Evolutionary conservation across 2,329 filamentous ascomycete genomes (phyloP).

Genomic region (Exserohilum turcica): DNA sequence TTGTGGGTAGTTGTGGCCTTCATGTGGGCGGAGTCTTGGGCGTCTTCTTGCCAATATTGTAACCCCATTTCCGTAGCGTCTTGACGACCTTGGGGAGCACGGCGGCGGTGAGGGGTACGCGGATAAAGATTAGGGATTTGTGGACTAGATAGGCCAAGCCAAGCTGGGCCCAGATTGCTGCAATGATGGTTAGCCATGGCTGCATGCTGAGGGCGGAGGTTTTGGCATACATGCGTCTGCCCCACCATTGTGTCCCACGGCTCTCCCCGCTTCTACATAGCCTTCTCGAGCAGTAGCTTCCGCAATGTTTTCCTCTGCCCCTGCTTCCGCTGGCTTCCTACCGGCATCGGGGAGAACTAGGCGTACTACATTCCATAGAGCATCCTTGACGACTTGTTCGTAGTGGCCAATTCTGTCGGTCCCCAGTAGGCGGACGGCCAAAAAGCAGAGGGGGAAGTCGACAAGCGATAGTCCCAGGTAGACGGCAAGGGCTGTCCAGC

Average conservation of each 20-base stretch:
- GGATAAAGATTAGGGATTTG: conserved; percentile 95
- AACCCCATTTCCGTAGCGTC: conserved; percentile 83
- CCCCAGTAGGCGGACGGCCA: conserved; percentile 80
- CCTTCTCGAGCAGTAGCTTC: conserved; percentile 39
- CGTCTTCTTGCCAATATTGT: conserved; percentile 85
- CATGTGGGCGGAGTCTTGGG: conserved; percentile 30
- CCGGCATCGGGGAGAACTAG: conserved; percentile 62
- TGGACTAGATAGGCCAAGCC: conserved; percentile 95
- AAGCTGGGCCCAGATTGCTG: conserved; percentile 80
- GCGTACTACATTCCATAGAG: conserved; percentile 64
- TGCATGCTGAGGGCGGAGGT: background rate
- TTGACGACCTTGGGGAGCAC: conserved; percentile 95
- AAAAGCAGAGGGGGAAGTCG: conserved; percentile 94
- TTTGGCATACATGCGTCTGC: conserved; percentile 74
- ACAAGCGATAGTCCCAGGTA: conserved; percentile 82
- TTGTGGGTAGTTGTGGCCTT: background rate
- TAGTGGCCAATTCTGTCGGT: conserved; percentile 80
- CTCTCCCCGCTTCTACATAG: conserved; percentile 59
- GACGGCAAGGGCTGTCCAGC: conserved; percentile 90
- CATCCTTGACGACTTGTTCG: conserved; percentile 71
- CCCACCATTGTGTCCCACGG: conserved; percentile 65
- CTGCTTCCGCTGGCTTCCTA: conserved; percentile 54
- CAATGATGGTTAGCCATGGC: conserved; percentile 16
- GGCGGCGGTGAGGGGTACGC: conserved; percentile 90
- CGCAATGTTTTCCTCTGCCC: conserved; percentile 45